These are phyloP conservation scores for Gentiana dahurica DNA, from an alignment of 257 asterid genomes.

Conservation along the genomic window DNA sequence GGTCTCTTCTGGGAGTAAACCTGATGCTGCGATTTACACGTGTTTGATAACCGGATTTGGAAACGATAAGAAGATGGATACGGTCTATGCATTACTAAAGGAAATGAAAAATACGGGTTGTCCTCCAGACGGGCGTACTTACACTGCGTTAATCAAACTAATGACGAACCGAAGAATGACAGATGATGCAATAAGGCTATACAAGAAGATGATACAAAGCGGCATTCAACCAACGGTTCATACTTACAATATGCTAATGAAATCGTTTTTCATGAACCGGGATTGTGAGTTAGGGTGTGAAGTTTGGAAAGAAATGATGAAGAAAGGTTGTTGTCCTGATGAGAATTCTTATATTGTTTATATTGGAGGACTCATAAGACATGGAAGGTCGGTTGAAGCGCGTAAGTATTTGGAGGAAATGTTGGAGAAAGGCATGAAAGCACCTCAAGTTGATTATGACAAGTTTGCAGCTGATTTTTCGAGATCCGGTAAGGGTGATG, in stretches of 20 bases:
- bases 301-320: conserved; percentile 90
- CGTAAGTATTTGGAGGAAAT: conserved; percentile 67
- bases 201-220: conserved; percentile 61
- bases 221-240: conserved; percentile 56
- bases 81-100: conserved; percentile 43
- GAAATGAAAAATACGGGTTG: conserved; percentile 74
- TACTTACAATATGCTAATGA: conserved; percentile 85
- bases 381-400: conserved; percentile 60
- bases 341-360: conserved; percentile 68
- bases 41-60: conserved; percentile 73
- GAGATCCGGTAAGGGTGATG: conserved; percentile 36
- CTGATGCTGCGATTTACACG: conserved; percentile 65
- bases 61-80: conserved; percentile 55
- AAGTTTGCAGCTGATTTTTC: conserved; percentile 50
- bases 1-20: conserved; percentile 43
- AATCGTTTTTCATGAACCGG: conserved; percentile 39
- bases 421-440: conserved; percentile 82
- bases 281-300: conserved; percentile 55
- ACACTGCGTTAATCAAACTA: conserved; percentile 74
- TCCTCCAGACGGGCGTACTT: conserved; percentile 55
- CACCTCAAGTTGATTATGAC: conserved; percentile 59
- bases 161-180: conserved; percentile 56
- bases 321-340: conserved; percentile 74
- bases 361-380: conserved; percentile 71
- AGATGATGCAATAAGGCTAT: conserved; percentile 66